Evolutionary conservation across 108 stramenopile species (phyloP).

Genomic region (Cyclostephanos tholiformis): DNA sequence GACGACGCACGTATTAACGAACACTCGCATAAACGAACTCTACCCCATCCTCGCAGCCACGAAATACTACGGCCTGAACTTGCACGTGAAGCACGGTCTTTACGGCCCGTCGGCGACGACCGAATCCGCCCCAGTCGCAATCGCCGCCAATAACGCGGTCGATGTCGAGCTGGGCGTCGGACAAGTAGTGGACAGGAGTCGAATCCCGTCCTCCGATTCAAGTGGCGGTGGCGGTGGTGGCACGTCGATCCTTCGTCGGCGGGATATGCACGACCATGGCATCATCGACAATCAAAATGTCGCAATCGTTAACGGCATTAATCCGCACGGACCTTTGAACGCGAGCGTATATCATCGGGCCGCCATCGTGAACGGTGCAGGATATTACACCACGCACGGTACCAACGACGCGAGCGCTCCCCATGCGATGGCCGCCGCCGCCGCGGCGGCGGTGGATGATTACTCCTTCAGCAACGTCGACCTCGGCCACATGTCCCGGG

Average conservation of each 20-base stretch:
- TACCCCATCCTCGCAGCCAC: too few species aligned
- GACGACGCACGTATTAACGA: too few species aligned
- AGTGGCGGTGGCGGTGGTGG: too few species aligned
- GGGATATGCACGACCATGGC: background rate
- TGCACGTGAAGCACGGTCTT: conserved; percentile 3
- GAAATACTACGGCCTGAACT: background rate
- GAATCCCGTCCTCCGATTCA: too few species aligned
- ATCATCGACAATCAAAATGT: background rate
- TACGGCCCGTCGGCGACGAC: background rate
- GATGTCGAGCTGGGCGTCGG: background rate
- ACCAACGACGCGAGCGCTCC: background rate
- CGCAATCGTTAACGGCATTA: background rate
- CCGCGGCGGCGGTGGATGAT: conserved; percentile 22
- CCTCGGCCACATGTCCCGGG: conserved; percentile 15
- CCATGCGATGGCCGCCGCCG: background rate
- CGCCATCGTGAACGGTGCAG: conserved; percentile 11
- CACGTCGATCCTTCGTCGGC: background rate
- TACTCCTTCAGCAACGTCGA: conserved; percentile 42
- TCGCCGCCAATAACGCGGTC: background rate
- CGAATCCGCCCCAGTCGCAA: background rate
- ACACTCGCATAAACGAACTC: too few species aligned
- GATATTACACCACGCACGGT: conserved; percentile 16
- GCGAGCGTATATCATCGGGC: conserved; percentile 24
- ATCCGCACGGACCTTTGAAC: conserved; percentile 1
- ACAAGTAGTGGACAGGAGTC: too few species aligned